phyloP scores from a whole-genome alignment of 2,329 filamentous ascomycete genomes.

The Dothidotthia symphoricarpi region DNA sequence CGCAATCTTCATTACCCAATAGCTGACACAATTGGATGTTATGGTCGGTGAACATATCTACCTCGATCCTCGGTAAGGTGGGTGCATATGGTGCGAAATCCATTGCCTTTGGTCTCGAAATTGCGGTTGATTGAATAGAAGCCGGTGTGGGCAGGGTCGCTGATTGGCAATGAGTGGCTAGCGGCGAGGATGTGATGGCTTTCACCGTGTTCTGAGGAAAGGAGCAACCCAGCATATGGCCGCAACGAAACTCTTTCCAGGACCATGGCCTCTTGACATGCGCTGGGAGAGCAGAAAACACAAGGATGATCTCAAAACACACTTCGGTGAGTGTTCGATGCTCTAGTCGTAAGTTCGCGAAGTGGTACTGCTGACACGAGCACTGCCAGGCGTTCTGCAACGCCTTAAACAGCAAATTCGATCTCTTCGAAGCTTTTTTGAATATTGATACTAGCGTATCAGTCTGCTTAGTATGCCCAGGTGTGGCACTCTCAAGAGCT shows the following conservation, averaged over 20 bases:
- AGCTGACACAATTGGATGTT: slow-evolving; percentile 10
- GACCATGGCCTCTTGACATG: slow-evolving; percentile 5
- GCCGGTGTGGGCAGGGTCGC: neutral
- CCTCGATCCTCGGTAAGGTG: slow-evolving; percentile 3
- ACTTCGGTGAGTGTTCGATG: slow-evolving; percentile 18
- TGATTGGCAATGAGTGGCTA: neutral
- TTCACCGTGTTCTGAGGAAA: neutral
- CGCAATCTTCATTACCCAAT: slow-evolving; percentile 2
- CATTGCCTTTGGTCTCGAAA: slow-evolving; percentile 4
- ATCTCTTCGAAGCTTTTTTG: slow-evolving; percentile 12
- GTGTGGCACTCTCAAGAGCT: slow-evolving; percentile 6
- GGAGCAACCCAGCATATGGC: slow-evolving; percentile 9
- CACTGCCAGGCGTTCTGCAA: slow-evolving; percentile 20
- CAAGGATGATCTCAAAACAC: slow-evolving; percentile 22
- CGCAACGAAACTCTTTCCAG: slow-evolving; percentile 16
- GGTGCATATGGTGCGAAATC: slow-evolving; percentile 2
- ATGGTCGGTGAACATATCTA: neutral
- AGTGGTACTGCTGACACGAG: slow-evolving; percentile 21
- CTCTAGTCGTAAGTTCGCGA: slow-evolving; percentile 20
- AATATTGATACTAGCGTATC: slow-evolving; percentile 9
- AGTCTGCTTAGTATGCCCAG: slow-evolving; percentile 5
- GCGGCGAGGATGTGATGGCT: neutral
- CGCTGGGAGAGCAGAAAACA: slow-evolving; percentile 7
- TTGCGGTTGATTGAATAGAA: neutral
- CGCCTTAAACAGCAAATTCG: slow-evolving; percentile 16